These are phyloP conservation scores for Ogataea siamensis DNA, from an alignment of 805 yeast genomes.

Conservation along the genomic window DNA sequence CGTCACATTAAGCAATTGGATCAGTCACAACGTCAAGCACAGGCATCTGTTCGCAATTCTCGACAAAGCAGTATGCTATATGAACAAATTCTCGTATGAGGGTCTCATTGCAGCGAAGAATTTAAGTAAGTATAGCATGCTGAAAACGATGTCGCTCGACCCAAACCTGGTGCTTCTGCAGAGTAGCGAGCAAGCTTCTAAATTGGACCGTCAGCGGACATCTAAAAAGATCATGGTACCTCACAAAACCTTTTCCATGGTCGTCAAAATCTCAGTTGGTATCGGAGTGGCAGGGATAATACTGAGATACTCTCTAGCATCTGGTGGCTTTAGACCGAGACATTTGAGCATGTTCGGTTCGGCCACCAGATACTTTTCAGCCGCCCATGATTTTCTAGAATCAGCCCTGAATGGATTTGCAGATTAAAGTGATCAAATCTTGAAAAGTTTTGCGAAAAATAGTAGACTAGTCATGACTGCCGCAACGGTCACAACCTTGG, in stretches of 20 bases:
- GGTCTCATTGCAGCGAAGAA: slow-evolving; percentile 1
- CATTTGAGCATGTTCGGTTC: slow-evolving; percentile 10
- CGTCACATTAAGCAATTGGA: slow-evolving; percentile 27
- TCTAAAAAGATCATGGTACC: slow-evolving; percentile 9
- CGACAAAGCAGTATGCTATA: slow-evolving; percentile 19
- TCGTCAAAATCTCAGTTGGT: slow-evolving; percentile 21
- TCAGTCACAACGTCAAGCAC: slow-evolving; percentile 27
- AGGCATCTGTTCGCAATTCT: slow-evolving; percentile 28
- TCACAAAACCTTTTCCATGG: slow-evolving; percentile 17
- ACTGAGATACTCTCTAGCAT: slow-evolving; percentile 12
- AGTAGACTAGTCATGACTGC: slow-evolving; percentile 2
- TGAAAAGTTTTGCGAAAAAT: slow-evolving; percentile 6
- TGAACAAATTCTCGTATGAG: slow-evolving; percentile 13
- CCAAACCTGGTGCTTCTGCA: slow-evolving; percentile 18
- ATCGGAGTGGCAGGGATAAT: slow-evolving; percentile 22
- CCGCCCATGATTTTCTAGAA: slow-evolving; percentile 17
- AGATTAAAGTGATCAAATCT: slow-evolving; percentile 7
- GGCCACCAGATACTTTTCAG: slow-evolving; percentile 6
- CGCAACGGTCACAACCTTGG: not conserved
- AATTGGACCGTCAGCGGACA: slow-evolving; percentile 2
- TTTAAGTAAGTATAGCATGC: slow-evolving; percentile 24
- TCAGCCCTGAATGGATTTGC: slow-evolving; percentile 15
- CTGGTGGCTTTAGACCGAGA: slow-evolving; percentile 13
- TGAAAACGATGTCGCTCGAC: slow-evolving; percentile 15
- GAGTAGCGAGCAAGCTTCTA: slow-evolving; percentile 7